phyloP scores from a whole-genome alignment of 2,329 filamentous ascomycete species.

The Fusarium penzigii region DNA sequence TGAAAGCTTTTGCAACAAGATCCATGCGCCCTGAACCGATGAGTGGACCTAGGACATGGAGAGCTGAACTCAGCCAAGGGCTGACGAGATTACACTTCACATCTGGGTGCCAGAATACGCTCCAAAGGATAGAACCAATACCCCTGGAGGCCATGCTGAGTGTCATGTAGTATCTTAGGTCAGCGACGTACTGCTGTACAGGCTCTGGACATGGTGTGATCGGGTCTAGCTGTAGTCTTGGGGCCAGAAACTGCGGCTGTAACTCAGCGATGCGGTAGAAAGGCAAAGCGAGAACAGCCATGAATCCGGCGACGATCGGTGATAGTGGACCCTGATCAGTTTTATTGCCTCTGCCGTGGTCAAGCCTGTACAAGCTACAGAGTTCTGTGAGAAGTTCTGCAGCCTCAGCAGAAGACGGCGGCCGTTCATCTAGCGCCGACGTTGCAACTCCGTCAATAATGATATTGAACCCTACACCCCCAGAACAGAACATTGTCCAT shows the following conservation, averaged over 20 bases:
- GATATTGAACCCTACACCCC: neutral
- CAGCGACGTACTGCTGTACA: constrained; percentile 5
- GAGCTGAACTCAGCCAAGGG: constrained; percentile 19
- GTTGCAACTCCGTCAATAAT: neutral
- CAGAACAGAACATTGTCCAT: constrained; percentile 5
- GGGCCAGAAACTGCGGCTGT: neutral
- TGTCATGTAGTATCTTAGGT: constrained; percentile 26
- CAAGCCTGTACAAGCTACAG: constrained; percentile 1
- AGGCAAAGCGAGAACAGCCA: constrained; percentile 3
- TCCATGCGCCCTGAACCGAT: constrained; percentile 9
- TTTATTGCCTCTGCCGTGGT: neutral
- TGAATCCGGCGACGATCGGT: constrained; percentile 1
- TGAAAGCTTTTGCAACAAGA: constrained; percentile 13
- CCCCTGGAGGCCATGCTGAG: constrained; percentile 15
- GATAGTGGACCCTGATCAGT: neutral
- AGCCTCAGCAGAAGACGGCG: constrained; percentile 2
- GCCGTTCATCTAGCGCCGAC: neutral
- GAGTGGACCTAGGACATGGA: constrained; percentile 7
- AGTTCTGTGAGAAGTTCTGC: constrained; percentile 6
- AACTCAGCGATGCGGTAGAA: neutral
- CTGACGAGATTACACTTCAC: constrained; percentile 26
- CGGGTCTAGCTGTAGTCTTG: constrained; percentile 1
- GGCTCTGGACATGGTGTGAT: neutral
- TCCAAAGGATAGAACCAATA: constrained; percentile 21
- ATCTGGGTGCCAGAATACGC: constrained; percentile 27